Evolutionary conservation across 805 yeast species (phyloP).

Genomic region (Yamadazyma akitaensis): DNA sequence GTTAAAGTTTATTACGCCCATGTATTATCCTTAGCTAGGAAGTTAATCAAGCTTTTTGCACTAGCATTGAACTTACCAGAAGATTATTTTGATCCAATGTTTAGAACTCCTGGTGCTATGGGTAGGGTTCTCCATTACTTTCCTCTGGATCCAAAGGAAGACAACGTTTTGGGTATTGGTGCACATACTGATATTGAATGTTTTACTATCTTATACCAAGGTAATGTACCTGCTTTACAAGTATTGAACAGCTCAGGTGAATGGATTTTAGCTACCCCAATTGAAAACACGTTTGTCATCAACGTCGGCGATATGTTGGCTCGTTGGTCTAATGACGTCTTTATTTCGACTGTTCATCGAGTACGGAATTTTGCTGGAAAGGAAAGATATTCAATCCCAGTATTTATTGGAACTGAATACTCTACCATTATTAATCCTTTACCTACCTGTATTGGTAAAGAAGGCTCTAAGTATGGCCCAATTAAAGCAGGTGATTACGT

Average conservation of each 20-base stretch:
- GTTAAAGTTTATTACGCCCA: slow-evolving; percentile 8
- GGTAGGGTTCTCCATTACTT: slow-evolving; percentile 13
- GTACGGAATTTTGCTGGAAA: slow-evolving; percentile 10
- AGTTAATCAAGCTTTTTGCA: slow-evolving; percentile 10
- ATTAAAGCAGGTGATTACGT: slow-evolving; percentile 15
- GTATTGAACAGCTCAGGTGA: slow-evolving; percentile 12
- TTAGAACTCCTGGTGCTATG: slow-evolving; percentile 13
- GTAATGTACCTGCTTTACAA: slow-evolving; percentile 11
- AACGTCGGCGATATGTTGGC: slow-evolving; percentile 16
- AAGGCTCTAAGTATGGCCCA: slow-evolving; percentile 12
- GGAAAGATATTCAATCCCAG: slow-evolving; percentile 14
- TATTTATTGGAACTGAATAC: slow-evolving; percentile 13
- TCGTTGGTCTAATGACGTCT: slow-evolving; percentile 15
- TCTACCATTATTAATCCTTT: slow-evolving; percentile 12
- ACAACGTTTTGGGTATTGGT: slow-evolving; percentile 11
- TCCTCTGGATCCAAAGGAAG: slow-evolving; percentile 7
- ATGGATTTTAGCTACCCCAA: slow-evolving; percentile 13
- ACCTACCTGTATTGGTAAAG: slow-evolving; percentile 9
- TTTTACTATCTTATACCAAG: slow-evolving; percentile 14
- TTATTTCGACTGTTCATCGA: slow-evolving; percentile 14
- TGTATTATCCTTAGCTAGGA: slow-evolving; percentile 8
- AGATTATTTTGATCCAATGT: slow-evolving; percentile 9
- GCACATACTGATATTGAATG: slow-evolving; percentile 15
- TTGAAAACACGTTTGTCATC: slow-evolving; percentile 11
- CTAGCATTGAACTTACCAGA: slow-evolving; percentile 11